Conservation (phyloP, 257 asterid species). For the Jacaranda mimosifolia region DNA sequence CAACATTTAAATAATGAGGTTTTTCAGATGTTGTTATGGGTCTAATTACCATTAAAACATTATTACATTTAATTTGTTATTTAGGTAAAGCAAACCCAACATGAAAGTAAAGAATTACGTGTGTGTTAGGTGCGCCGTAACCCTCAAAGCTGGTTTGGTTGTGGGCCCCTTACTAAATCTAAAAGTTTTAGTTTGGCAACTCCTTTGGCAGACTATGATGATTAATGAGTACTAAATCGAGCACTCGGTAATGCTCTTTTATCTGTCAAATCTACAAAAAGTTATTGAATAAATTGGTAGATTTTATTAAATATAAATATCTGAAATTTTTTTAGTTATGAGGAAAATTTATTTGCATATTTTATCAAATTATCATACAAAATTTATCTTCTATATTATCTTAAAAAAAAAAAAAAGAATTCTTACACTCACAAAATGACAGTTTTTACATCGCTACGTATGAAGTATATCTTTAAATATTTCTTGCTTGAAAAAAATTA, state of each 20-base stretch:
- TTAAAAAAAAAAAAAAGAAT: no score
- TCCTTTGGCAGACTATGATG: not conserved
- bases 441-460: no score
- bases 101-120: not conserved
- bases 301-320: not conserved
- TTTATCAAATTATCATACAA: no score
- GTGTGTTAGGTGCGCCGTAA: slow-evolving; percentile 14
- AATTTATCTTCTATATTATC: no score
- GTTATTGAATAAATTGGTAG: not conserved
- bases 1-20: not conserved
- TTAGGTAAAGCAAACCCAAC: not conserved
- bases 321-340: no score
- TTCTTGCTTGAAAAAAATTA: no score
- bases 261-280: not conserved
- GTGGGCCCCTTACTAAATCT: not conserved
- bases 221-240: not conserved
- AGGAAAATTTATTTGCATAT: no score
- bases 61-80: not conserved
- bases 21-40: not conserved
- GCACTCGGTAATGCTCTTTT: not conserved
- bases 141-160: not conserved
- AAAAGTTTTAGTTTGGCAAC: not conserved
- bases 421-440: no score
- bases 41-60: not conserved
- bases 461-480: no score